Percentiles rank a stretch among this genome's conserved stretches.
phyloP scores from a whole-genome alignment of 2,329 filamentous ascomycete species.

The Akanthomyces lecanii region DNA sequence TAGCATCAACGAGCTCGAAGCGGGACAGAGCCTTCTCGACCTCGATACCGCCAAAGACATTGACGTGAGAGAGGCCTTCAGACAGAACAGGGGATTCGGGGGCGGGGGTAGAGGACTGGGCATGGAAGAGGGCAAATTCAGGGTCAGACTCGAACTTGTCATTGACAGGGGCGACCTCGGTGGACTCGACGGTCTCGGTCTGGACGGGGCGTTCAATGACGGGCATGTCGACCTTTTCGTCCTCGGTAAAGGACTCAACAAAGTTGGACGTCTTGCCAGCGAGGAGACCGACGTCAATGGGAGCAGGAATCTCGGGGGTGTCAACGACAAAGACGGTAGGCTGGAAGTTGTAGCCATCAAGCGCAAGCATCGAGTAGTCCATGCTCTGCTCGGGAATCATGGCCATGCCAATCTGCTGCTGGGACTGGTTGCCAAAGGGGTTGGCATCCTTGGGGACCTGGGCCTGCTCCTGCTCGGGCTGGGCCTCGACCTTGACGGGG shows the following conservation, averaged over 20 bases:
- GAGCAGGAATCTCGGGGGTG: slow-evolving; percentile 59
- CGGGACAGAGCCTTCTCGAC: slow-evolving; percentile 60
- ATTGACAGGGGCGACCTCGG: slow-evolving; percentile 35
- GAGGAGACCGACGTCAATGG: slow-evolving; percentile 58
- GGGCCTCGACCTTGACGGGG: slow-evolving; percentile 35
- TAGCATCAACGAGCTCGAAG: slow-evolving; percentile 60
- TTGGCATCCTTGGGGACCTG: slow-evolving; percentile 63
- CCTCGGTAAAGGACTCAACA: slow-evolving; percentile 41
- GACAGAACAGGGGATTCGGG: slow-evolving; percentile 37
- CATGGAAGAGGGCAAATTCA: slow-evolving; percentile 57
- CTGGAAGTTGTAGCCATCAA: slow-evolving; percentile 61
- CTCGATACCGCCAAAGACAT: slow-evolving; percentile 52
- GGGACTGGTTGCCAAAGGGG: slow-evolving; percentile 51
- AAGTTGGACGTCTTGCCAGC: slow-evolving; percentile 65
- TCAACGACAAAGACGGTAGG: slow-evolving; percentile 74
- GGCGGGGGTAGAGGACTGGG: slow-evolving; percentile 29
- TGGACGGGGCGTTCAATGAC: slow-evolving; percentile 47
- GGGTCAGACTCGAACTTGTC: slow-evolving; percentile 60
- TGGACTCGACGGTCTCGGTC: slow-evolving; percentile 28
- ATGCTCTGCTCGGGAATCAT: slow-evolving; percentile 76
- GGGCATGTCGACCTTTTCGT: slow-evolving; percentile 55
- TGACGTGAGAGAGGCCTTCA: slow-evolving; percentile 36
- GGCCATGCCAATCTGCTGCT: slow-evolving; percentile 72
- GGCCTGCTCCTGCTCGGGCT: slow-evolving; percentile 42
- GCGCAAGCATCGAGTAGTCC: slow-evolving; percentile 67